phyloP scores from a whole-genome alignment of 225 moss, liverwort and hornwort species.

The Pseudoscleropodium purum region DNA sequence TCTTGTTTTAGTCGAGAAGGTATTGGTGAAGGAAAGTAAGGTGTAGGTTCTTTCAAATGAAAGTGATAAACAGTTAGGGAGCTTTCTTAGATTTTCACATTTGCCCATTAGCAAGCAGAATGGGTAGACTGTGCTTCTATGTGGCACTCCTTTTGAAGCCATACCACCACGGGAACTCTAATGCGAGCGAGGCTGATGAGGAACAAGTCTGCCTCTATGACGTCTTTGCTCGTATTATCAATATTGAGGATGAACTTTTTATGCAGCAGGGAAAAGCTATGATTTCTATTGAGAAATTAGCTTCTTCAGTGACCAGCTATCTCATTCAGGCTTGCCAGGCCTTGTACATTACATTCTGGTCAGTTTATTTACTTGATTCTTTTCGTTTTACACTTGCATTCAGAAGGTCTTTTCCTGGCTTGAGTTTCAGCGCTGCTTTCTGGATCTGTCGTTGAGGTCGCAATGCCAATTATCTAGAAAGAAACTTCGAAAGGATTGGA shows the following conservation, averaged over 20 bases:
- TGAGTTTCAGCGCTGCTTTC: neutral
- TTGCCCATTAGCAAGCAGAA: neutral
- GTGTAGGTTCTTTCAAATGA: neutral
- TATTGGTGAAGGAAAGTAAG: neutral
- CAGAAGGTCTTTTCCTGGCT: neutral
- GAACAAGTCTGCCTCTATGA: slow-evolving; percentile 7
- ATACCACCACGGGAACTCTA: neutral
- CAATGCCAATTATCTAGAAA: neutral
- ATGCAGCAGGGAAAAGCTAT: neutral
- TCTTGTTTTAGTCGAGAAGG: neutral
- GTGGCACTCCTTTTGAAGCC: neutral
- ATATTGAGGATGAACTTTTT: neutral
- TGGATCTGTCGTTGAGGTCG: neutral
- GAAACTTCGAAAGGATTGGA: neutral
- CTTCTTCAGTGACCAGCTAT: neutral
- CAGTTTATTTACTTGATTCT: slow-evolving; percentile 1
- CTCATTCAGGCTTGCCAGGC: slow-evolving; percentile 16
- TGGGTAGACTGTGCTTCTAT: neutral
- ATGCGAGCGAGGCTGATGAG: slow-evolving; percentile 9
- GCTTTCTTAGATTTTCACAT: neutral
- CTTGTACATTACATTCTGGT: slow-evolving; percentile 25
- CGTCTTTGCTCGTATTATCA: neutral
- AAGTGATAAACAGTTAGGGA: neutral
- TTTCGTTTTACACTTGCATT: neutral
- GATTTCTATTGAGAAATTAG: neutral